Evolutionary conservation across 2,329 filamentous ascomycete species (phyloP).

Genomic region (Lasiodiplodia gonubiensis): DNA sequence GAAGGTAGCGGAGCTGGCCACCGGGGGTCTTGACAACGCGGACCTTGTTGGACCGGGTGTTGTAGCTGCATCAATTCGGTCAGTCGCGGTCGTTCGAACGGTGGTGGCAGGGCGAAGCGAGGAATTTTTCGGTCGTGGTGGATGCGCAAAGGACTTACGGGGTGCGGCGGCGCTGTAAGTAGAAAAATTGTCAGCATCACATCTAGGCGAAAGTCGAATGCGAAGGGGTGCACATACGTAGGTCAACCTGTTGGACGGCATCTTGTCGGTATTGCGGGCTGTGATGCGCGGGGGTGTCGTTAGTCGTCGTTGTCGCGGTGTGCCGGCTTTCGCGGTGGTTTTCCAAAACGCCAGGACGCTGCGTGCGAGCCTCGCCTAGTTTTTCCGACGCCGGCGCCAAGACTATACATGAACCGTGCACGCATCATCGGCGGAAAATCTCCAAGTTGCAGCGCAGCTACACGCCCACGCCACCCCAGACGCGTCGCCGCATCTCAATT

Average conservation of each 20-base stretch:
- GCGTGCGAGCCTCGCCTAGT: slow-evolving; percentile 21
- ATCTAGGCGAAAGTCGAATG: not conserved
- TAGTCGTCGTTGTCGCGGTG: slow-evolving; percentile 26
- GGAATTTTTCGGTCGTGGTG: slow-evolving; percentile 13
- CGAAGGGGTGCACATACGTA: slow-evolving; percentile 54
- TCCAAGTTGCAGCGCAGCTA: slow-evolving; percentile 24
- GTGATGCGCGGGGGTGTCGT: slow-evolving; percentile 28
- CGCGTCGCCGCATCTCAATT: slow-evolving; percentile 24
- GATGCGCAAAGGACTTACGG: slow-evolving; percentile 45
- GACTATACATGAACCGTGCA: not conserved
- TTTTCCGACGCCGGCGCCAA: slow-evolving; percentile 23
- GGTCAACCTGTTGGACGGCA: slow-evolving; percentile 61
- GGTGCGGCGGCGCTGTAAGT: slow-evolving; percentile 59
- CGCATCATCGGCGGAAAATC: slow-evolving; percentile 14
- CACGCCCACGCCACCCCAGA: slow-evolving; percentile 27
- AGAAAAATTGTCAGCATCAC: slow-evolving; percentile 29
- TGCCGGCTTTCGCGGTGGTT: slow-evolving; percentile 12
- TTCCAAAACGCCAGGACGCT: not conserved
- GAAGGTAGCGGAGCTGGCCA: slow-evolving; percentile 91
- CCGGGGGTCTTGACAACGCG: slow-evolving; percentile 91
- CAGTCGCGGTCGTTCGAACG: slow-evolving; percentile 25
- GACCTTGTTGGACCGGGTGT: slow-evolving; percentile 97
- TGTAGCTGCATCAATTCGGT: slow-evolving; percentile 70
- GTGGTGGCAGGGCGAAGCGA: not conserved
- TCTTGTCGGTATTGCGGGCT: slow-evolving; percentile 47